Percentiles rank a stretch among this genome's conserved stretches.
Conservation (phyloP, 148 eudicot species). For the Cornus florida region DNA sequence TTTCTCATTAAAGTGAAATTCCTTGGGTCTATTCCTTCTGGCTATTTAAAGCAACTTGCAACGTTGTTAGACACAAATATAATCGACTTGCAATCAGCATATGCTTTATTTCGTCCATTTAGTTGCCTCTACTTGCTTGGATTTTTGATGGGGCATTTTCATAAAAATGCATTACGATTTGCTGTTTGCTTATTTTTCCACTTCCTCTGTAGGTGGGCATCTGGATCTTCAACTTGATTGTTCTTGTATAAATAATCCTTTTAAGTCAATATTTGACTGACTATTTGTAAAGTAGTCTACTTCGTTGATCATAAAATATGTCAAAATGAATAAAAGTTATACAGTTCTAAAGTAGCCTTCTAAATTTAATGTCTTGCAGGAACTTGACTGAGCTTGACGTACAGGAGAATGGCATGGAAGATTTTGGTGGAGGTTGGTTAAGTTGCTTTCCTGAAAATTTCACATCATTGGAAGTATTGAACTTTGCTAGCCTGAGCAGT, state of each 20-base stretch:
- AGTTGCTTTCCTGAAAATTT: conserved; percentile 75
- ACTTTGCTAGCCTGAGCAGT: conserved; percentile 55
- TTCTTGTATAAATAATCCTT: neutral
- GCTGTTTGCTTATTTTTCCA: neutral
- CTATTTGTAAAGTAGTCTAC: neutral
- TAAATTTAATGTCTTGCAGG: conserved; percentile 37
- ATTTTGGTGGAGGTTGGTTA: conserved; percentile 68
- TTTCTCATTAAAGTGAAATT: neutral
- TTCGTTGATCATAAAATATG: neutral
- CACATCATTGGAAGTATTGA: conserved; percentile 68
- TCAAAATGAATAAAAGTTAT: neutral
- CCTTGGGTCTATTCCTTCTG: neutral
- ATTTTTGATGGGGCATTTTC: neutral
- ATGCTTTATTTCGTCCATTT: neutral
- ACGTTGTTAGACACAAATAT: neutral
- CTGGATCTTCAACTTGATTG: neutral
- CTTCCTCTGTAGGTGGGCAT: neutral
- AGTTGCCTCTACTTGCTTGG: too few species aligned
- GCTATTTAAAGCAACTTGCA: neutral
- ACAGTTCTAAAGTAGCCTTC: neutral
- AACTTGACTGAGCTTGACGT: conserved; percentile 85
- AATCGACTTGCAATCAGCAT: neutral
- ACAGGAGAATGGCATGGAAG: conserved; percentile 70
- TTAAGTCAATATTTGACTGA: neutral
- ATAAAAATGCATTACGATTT: neutral